Conservation (phyloP, 2,329 filamentous ascomycete genomes). For the Fusarium udum region DNA sequence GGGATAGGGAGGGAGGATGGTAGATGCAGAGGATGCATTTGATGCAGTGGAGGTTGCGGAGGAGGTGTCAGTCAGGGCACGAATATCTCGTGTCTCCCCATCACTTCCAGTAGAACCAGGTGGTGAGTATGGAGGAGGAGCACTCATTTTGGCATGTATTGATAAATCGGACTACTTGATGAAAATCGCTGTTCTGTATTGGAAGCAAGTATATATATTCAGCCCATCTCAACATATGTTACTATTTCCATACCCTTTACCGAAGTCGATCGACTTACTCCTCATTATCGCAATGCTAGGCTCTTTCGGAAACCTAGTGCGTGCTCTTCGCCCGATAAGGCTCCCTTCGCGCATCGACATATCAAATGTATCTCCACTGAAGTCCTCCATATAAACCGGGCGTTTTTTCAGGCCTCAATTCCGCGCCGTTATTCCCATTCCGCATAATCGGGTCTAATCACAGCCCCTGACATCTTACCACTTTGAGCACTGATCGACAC, state of each 20-base stretch:
- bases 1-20: conserved; percentile 13
- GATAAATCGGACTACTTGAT: not conserved
- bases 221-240: not conserved
- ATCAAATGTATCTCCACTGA: not conserved
- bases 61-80: not conserved
- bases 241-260: not conserved
- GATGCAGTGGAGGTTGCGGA: conserved; percentile 8
- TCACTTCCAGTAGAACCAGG: not conserved
- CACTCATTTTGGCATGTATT: not conserved
- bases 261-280: not conserved
- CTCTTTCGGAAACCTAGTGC: not conserved
- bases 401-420: not conserved
- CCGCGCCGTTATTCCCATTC: not conserved
- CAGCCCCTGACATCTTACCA: not conserved
- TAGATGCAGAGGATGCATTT: not conserved
- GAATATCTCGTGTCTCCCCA: not conserved
- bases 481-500: not conserved
- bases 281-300: not conserved
- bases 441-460: not conserved
- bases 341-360: not conserved
- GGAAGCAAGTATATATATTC: conserved; percentile 6
- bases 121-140: conserved; percentile 20
- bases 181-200: not conserved
- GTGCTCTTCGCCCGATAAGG: not conserved
- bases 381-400: not conserved